These are phyloP conservation scores for Mrakiaceae sp. DNA, from an alignment of 1,284 basidiomycete species.

Conservation along the genomic window DNA sequence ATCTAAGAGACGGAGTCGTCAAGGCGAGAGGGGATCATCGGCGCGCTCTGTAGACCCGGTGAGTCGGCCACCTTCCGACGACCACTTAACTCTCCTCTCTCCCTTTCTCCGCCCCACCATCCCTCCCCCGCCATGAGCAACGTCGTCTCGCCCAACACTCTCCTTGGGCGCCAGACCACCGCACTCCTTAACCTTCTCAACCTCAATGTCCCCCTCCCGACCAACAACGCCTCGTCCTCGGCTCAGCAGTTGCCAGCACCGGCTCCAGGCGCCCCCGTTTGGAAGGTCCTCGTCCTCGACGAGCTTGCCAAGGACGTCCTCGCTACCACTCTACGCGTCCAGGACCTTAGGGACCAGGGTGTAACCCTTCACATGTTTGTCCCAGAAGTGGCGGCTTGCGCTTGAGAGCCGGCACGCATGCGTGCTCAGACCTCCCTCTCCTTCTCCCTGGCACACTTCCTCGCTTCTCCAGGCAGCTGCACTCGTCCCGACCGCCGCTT, in stretches of 20 bases:
- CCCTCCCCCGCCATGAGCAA: not conserved
- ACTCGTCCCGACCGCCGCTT: constrained; percentile 75
- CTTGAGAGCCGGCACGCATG: not conserved
- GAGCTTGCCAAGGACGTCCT: constrained; percentile 92
- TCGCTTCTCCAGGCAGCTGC: constrained; percentile 59
- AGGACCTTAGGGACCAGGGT: constrained; percentile 90
- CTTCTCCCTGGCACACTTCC: not conserved
- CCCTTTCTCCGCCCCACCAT: not conserved
- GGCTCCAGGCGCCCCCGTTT: constrained; percentile 45
- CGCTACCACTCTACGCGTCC: constrained; percentile 86
- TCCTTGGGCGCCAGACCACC: constrained; percentile 39
- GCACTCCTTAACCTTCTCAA: constrained; percentile 41
- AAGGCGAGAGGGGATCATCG: too few relatives aligned
- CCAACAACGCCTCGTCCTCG: constrained; percentile 19
- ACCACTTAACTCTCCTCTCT: not conserved
- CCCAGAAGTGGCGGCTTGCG: constrained; percentile 13
- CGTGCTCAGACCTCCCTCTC: not conserved
- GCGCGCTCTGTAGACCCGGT: too few relatives aligned
- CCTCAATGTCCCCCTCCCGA: constrained; percentile 34
- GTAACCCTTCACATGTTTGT: constrained; percentile 92
- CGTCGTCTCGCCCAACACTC: constrained; percentile 23
- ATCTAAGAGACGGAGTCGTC: too few relatives aligned
- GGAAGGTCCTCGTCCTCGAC: constrained; percentile 95
- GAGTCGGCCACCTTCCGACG: too few relatives aligned
- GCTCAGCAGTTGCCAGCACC: constrained; percentile 16